phyloP scores from a whole-genome alignment of 257 asterid species.

The Solanum virginianum region DNA sequence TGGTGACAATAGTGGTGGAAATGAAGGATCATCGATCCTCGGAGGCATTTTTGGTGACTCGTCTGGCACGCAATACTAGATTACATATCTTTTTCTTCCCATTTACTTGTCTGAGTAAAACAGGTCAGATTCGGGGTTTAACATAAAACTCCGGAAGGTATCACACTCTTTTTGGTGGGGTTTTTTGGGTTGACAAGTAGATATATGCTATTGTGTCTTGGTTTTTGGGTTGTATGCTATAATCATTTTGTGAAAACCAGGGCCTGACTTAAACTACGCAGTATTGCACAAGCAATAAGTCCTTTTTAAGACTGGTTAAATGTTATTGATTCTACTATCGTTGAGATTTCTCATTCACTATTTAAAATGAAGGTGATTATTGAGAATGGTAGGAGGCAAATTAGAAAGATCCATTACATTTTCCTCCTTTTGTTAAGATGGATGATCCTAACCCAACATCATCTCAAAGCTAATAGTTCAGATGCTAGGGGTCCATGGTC shows the following conservation, averaged over 20 bases:
- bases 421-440: neutral
- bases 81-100: neutral
- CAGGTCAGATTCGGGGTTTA: neutral
- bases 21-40: neutral
- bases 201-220: neutral
- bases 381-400: neutral
- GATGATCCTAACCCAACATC: neutral
- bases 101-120: neutral
- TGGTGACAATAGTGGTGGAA: conserved; percentile 1
- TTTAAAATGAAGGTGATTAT: neutral
- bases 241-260: neutral
- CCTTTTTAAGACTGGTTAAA: neutral
- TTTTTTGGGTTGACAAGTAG: neutral
- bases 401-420: neutral
- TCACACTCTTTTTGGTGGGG: neutral
- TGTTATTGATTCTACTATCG: neutral
- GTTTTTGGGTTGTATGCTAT: neutral
- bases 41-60: conserved; percentile 2
- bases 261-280: neutral
- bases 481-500: neutral
- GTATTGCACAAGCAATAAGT: neutral
- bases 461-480: neutral
- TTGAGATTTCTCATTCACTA: neutral
- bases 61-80: neutral
- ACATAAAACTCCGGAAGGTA: neutral